Base-by-base conservation (phyloP, 345 rosid species). In the Passiflora organensis region DNA sequence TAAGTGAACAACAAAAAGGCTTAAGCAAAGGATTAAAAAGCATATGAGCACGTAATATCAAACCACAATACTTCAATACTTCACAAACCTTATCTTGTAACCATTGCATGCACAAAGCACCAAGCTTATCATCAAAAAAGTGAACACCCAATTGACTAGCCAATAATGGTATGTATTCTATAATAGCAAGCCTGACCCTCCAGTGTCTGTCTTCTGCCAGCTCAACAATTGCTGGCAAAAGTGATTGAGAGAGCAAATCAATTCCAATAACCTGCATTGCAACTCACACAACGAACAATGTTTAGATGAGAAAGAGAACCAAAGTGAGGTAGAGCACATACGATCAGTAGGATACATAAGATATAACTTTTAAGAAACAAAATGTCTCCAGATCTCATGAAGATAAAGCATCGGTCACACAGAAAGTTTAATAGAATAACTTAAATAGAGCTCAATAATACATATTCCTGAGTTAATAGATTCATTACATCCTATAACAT, bases 161-260 rank as follows among this genome's bases (percentile, higher is more conserved):
- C 80, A 87, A 73, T 57, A 91, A 67, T 38, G 97, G 97, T 70
- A 87, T 91, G 64, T 91, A 91, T 70, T 91, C 97, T 48, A 91
- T 91, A 66, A 91, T 87, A 58, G 97, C 95, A 68, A 91, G 96
- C 21, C 95, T 79, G 41, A 91, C 96, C 67, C 95, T 83, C 97
- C 97, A 91, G 49, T 91, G 97, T 60, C 91, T 82, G 73, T 91
- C 97, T 80, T 87, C 96, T 1, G 96, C 96, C 72, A 91, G 96
- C 80, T 91, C 97, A 50, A 87, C 97, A 49, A 91, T 91, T 46
- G 97, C 97, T 45, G 97, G 97, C 66, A 91, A 68, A 52, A 91
- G 76, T 39, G 96, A 91, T 56, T 83, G 97, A 36, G 96, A 91
- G 55, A 91, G 77, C 59, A 91, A 80, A 82, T 91, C 97, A 54